phyloP scores from a whole-genome alignment of 2,329 filamentous ascomycete species.

The Trichophyton rubrum region DNA sequence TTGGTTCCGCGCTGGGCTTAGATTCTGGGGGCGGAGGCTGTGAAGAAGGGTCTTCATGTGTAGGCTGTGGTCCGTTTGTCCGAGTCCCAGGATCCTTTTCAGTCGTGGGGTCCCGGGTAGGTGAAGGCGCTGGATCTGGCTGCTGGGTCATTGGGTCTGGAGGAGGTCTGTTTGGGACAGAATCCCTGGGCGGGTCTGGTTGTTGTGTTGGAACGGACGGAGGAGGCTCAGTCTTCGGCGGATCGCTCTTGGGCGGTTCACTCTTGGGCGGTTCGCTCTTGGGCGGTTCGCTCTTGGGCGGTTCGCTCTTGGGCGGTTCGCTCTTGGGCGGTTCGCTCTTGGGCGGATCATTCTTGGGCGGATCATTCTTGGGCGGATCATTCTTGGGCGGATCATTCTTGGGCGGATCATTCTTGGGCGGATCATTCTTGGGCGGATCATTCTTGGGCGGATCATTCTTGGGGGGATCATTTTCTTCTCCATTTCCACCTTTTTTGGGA shows the following conservation, averaged over 20 bases:
- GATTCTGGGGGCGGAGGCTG: neutral
- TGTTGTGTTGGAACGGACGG: neutral
- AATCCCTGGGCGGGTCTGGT: neutral
- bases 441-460: neutral
- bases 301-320: neutral
- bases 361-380: neutral
- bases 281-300: too few relatives aligned
- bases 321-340: too few relatives aligned
- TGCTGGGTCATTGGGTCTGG: neutral
- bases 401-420: neutral
- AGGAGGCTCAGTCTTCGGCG: neutral
- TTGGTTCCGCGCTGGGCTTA: neutral
- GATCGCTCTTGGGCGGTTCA: neutral
- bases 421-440: neutral
- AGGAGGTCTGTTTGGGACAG: neutral
- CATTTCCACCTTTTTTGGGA: neutral
- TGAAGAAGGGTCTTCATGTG: neutral
- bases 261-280: neutral
- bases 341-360: neutral
- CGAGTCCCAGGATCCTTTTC: neutral
- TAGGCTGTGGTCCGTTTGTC: neutral
- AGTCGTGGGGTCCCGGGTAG: neutral
- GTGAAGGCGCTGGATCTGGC: neutral
- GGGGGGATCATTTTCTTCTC: neutral
- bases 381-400: too few relatives aligned